phyloP scores from a whole-genome alignment of 176 grass and related monocot species.

The Microstegium vimineum region DNA sequence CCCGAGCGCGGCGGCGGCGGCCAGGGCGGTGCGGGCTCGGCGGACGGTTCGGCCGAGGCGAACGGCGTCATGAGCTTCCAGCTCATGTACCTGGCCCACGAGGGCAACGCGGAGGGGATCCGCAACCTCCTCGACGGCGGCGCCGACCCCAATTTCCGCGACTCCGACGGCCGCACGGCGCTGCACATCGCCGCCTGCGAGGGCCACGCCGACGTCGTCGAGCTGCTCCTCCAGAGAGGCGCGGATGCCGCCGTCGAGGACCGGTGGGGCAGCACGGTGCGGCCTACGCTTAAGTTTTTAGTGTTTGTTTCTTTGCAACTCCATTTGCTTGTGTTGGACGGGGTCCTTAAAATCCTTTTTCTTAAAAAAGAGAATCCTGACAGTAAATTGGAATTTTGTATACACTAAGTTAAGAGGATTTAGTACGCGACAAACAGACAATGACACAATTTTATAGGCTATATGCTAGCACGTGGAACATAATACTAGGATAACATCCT shows the following conservation, averaged over 20 bases:
- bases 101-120: conserved; percentile 65
- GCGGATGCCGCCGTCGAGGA: conserved; percentile 63
- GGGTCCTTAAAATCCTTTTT: neutral
- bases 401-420: neutral
- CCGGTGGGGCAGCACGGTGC: conserved; percentile 86
- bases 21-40: neutral
- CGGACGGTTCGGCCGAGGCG: neutral
- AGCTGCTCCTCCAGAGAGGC: conserved; percentile 58
- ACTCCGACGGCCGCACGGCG: conserved; percentile 83
- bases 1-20: conserved; percentile 24
- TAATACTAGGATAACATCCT: neutral
- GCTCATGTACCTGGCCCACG: conserved; percentile 91
- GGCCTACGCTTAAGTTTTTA: neutral
- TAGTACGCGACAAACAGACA: neutral
- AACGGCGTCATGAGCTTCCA: conserved; percentile 46
- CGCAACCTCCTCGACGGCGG: conserved; percentile 60
- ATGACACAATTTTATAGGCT: neutral
- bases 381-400: neutral
- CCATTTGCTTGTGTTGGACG: neutral
- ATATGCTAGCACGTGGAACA: neutral
- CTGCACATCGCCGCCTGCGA: conserved; percentile 90
- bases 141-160: conserved; percentile 74
- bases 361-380: neutral
- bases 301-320: neutral
- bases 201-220: conserved; percentile 56